These are phyloP conservation scores for Pythium aquatile DNA, from an alignment of 352 stramenopile genomes.

Conservation along the genomic window DNA sequence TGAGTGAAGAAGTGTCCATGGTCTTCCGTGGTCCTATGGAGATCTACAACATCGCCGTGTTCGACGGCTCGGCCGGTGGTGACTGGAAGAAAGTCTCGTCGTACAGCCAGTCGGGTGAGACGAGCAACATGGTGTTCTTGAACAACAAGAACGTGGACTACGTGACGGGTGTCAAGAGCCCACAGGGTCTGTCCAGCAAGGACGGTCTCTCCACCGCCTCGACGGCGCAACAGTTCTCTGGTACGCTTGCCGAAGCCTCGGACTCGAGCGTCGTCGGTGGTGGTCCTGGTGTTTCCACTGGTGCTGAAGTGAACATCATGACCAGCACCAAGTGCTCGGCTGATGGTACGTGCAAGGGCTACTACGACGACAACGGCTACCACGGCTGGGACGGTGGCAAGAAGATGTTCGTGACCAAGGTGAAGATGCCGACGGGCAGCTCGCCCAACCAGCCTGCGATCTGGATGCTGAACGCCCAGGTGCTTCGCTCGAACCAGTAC, in stretches of 20 bases:
- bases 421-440: slow-evolving; percentile 47
- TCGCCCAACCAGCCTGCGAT: slow-evolving; percentile 58
- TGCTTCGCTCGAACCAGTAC: slow-evolving; percentile 67
- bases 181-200: slow-evolving; percentile 48
- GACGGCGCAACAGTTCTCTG: slow-evolving; percentile 39
- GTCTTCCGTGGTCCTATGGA: slow-evolving; percentile 62
- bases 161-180: slow-evolving; percentile 33
- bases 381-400: slow-evolving; percentile 71
- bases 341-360: slow-evolving; percentile 48
- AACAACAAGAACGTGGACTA: slow-evolving; percentile 82
- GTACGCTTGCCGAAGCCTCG: slow-evolving; percentile 48
- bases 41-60: slow-evolving; percentile 69
- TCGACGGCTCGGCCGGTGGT: slow-evolving; percentile 21
- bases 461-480: slow-evolving; percentile 77
- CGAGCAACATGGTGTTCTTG: slow-evolving; percentile 68
- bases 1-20: slow-evolving; percentile 60
- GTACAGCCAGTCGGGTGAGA: slow-evolving; percentile 36
- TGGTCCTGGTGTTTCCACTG: slow-evolving; percentile 55
- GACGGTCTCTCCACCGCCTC: slow-evolving; percentile 35
- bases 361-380: slow-evolving; percentile 63
- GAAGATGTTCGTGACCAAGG: slow-evolving; percentile 80
- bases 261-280: slow-evolving; percentile 38
- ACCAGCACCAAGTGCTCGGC: slow-evolving; percentile 42
- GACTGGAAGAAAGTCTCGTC: slow-evolving; percentile 53
- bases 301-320: slow-evolving; percentile 81